phyloP scores from a whole-genome alignment of 768 basidiomycete genomes.

The Pleurotus ostreatus region DNA sequence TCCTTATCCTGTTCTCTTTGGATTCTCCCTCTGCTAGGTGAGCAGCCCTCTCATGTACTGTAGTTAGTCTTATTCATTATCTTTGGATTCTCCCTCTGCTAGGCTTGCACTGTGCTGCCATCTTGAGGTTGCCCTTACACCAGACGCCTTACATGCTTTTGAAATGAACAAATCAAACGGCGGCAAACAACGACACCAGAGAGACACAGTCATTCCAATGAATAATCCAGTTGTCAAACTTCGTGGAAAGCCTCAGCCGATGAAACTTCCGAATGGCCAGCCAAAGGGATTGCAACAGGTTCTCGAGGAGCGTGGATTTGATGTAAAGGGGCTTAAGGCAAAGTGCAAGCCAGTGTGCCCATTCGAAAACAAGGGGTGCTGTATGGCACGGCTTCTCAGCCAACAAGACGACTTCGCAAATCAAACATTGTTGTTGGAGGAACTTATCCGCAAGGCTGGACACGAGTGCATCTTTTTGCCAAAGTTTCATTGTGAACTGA shows the following conservation, averaged over 20 bases:
- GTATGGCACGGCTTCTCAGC: slow-evolving; percentile 24
- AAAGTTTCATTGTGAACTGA: slow-evolving; percentile 23
- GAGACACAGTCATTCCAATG: too few relatives aligned
- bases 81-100: too few relatives aligned
- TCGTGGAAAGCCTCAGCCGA: slow-evolving; percentile 28
- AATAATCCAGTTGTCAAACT: neutral
- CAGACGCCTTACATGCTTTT: too few relatives aligned
- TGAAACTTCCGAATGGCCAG: slow-evolving; percentile 26
- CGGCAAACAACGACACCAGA: too few relatives aligned
- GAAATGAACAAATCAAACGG: too few relatives aligned
- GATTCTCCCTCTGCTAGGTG: too few relatives aligned
- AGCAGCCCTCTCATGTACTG: too few relatives aligned
- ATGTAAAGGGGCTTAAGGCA: slow-evolving; percentile 19
- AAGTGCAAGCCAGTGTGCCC: slow-evolving; percentile 21
- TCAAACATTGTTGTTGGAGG: slow-evolving; percentile 20
- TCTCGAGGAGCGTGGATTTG: slow-evolving; percentile 36
- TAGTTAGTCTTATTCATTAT: too few relatives aligned
- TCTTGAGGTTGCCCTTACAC: too few relatives aligned
- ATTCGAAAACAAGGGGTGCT: slow-evolving; percentile 20
- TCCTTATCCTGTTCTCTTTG: too few relatives aligned
- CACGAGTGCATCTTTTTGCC: slow-evolving; percentile 25
- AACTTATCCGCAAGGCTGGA: slow-evolving; percentile 15
- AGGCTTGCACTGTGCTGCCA: too few relatives aligned
- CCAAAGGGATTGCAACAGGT: slow-evolving; percentile 30
- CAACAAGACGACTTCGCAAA: slow-evolving; percentile 28